These are phyloP conservation scores for Yamagishiella unicocca DNA, from an alignment of 139 green algal genomes.

Conservation along the genomic window DNA sequence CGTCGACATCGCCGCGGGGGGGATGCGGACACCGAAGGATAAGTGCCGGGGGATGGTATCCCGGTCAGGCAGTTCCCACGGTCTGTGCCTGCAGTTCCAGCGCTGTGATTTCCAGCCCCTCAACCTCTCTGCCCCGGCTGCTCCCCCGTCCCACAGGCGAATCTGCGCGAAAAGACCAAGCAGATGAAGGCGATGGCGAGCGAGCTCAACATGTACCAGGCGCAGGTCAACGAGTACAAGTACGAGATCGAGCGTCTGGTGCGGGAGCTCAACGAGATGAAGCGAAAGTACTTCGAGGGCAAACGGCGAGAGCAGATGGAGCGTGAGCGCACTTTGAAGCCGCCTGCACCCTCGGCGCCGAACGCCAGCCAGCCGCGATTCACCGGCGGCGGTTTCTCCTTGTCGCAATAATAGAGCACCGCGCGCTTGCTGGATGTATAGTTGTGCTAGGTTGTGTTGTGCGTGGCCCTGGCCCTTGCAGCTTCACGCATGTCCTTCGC, in stretches of 20 bases:
- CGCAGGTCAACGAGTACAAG: slow-evolving; percentile 92
- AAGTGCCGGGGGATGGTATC: too few species aligned
- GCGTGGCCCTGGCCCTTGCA: too few species aligned
- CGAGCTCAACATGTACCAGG: slow-evolving; percentile 96
- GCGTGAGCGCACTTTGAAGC: slow-evolving; percentile 56
- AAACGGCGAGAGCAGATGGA: slow-evolving; percentile 81
- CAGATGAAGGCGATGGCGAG: slow-evolving; percentile 93
- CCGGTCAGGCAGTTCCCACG: too few species aligned
- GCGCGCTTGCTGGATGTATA: too few species aligned
- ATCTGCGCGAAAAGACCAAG: slow-evolving; percentile 92
- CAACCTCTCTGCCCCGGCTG: neutral
- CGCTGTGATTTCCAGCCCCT: too few species aligned
- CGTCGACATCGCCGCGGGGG: too few species aligned
- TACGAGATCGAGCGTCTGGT: slow-evolving; percentile 91
- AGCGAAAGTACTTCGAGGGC: slow-evolving; percentile 87
- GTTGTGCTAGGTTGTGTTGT: too few species aligned
- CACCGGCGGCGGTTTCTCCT: slow-evolving; percentile 68
- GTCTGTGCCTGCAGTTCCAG: too few species aligned
- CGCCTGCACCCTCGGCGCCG: slow-evolving; percentile 19
- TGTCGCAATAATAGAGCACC: slow-evolving; percentile 58
- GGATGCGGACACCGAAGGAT: too few species aligned
- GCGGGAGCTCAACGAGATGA: slow-evolving; percentile 85
- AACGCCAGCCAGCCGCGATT: slow-evolving; percentile 62
- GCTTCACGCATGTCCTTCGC: too few species aligned
- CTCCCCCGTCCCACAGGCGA: slow-evolving; percentile 63